Percentiles rank a stretch among this genome's conserved stretches.
phyloP scores from a whole-genome alignment of 1,139 yeast genomes.

The Candida sanyaensis region DNA sequence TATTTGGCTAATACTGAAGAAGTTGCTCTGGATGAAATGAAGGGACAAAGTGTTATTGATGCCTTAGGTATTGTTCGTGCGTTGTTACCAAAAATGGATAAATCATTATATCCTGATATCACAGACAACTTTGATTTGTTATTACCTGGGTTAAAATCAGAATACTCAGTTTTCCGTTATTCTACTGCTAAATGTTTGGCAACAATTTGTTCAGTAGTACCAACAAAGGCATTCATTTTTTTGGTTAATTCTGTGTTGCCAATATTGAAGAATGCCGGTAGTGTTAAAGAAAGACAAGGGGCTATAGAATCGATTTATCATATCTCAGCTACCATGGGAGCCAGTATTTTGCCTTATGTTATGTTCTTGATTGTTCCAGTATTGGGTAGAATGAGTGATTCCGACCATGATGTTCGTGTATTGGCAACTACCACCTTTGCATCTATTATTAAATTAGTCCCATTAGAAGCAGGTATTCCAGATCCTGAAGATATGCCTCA shows the following conservation, averaged over 20 bases:
- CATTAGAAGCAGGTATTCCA: constrained; percentile 95
- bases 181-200: constrained; percentile 92
- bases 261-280: constrained; percentile 78
- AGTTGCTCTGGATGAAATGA: constrained; percentile 42
- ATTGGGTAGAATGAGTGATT: constrained; percentile 96
- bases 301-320: constrained; percentile 91
- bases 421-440: constrained; percentile 97
- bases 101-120: constrained; percentile 51
- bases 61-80: constrained; percentile 82
- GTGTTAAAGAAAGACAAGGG: constrained; percentile 82
- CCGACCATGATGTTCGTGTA: constrained; percentile 84
- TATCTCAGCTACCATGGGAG: constrained; percentile 81
- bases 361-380: constrained; percentile 96
- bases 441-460: constrained; percentile 90
- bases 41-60: constrained; percentile 86
- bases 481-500: constrained; percentile 93
- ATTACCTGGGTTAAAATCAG: constrained; percentile 64
- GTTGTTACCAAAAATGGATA: constrained; percentile 62
- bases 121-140: constrained; percentile 49
- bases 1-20: constrained; percentile 31
- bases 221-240: constrained; percentile 74
- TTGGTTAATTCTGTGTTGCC: constrained; percentile 81
- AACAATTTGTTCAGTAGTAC: constrained; percentile 71
- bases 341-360: constrained; percentile 87
- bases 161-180: constrained; percentile 79